Conservation (phyloP, 768 basidiomycete genomes). For the Amanita jacksonii region DNA sequence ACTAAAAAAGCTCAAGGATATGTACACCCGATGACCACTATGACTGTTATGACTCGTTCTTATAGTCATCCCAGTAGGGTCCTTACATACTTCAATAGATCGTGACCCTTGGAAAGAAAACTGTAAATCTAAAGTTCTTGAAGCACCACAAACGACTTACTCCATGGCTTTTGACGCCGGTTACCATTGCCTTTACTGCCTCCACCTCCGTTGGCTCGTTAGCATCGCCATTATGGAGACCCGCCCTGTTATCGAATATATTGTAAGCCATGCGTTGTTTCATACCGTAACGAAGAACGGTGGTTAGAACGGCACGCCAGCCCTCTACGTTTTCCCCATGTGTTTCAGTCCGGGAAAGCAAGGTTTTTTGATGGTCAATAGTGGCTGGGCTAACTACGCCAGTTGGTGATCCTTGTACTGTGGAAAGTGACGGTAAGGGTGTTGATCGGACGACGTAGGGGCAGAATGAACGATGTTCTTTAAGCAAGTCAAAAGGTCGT, state of each 20-base stretch:
- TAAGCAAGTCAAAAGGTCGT: conserved; percentile 62
- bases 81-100: conserved; percentile 65
- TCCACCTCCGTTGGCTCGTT: conserved; percentile 31
- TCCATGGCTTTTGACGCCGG: conserved; percentile 64
- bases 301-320: conserved; percentile 70
- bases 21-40: conserved; percentile 21
- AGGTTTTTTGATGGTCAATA: conserved; percentile 15
- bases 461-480: conserved; percentile 79
- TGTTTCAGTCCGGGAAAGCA: conserved; percentile 22
- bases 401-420: conserved; percentile 8
- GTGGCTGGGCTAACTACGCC: conserved; percentile 12
- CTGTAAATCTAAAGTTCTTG: background rate
- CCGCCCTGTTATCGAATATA: conserved; percentile 11
- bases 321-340: conserved; percentile 45
- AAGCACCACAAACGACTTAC: conserved; percentile 32
- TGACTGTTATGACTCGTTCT: no score
- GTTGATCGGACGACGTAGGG: conserved; percentile 76
- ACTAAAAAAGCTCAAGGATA: conserved; percentile 28
- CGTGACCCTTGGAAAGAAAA: conserved; percentile 42
- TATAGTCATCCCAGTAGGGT: conserved; percentile 48
- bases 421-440: conserved; percentile 44
- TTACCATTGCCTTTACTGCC: conserved; percentile 65
- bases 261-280: conserved; percentile 37
- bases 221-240: conserved; percentile 10
- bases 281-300: conserved; percentile 58